Evolutionary conservation across 768 basidiomycete genomes (phyloP).

Genomic region (Calocybe cyanea): DNA sequence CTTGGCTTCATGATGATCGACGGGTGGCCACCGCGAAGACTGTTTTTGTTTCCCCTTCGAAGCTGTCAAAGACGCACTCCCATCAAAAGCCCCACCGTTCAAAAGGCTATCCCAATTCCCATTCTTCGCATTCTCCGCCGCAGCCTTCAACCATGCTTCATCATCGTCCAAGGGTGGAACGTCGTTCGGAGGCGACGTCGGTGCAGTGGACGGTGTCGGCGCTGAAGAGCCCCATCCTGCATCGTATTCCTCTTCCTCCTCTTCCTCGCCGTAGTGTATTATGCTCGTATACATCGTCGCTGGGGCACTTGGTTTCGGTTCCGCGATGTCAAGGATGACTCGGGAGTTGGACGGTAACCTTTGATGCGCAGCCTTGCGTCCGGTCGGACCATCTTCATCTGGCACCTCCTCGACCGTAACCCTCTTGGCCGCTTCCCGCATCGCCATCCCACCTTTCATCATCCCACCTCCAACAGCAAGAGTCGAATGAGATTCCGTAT

Average conservation of each 20-base stretch:
- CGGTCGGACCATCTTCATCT: constrained; percentile 36
- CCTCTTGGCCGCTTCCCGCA: constrained; percentile 26
- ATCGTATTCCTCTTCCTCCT: constrained; percentile 17
- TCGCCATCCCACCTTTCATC: constrained; percentile 20
- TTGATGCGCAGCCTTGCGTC: constrained; percentile 18
- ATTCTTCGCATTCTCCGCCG: constrained; percentile 20
- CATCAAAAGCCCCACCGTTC: constrained; percentile 6
- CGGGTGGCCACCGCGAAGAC: constrained; percentile 3
- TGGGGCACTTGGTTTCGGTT: constrained; percentile 40
- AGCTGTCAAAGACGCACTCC: too few relatives aligned
- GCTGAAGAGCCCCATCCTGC: constrained; percentile 19
- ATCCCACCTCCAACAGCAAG: not conserved
- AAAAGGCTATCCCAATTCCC: constrained; percentile 14
- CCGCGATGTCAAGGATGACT: constrained; percentile 32
- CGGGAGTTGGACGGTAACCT: constrained; percentile 32
- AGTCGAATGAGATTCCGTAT: constrained; percentile 4
- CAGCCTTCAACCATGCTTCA: constrained; percentile 23
- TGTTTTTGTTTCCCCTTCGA: constrained; percentile 4
- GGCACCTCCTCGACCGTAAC: constrained; percentile 43
- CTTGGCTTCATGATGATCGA: too few relatives aligned
- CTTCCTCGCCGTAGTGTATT: constrained; percentile 28
- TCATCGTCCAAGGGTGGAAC: constrained; percentile 18
- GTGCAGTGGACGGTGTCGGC: constrained; percentile 25
- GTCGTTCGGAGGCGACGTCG: constrained; percentile 23
- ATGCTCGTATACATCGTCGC: constrained; percentile 33